Conservation (phyloP, 495 filamentous ascomycete genomes). For the Penicillium manginii region DNA sequence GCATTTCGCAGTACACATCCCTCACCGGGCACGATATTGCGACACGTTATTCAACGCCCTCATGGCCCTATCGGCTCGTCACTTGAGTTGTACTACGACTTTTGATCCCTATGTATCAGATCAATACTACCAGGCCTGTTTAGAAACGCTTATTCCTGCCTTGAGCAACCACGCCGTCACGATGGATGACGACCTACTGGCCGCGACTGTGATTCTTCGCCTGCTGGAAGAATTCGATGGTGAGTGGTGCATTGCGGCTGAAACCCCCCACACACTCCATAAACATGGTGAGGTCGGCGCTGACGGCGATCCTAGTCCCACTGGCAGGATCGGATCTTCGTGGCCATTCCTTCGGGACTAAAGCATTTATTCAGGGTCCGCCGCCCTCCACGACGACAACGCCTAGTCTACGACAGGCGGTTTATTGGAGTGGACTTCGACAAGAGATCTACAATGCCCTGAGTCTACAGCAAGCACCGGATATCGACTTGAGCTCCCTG, state of each 20-base stretch:
- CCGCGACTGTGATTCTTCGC: conserved; percentile 63
- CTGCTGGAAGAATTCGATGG: conserved; percentile 65
- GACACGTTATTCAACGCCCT: conserved; percentile 62
- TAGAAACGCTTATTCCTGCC: conserved; percentile 53
- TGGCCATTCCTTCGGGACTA: conserved; percentile 32
- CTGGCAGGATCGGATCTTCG: conserved; percentile 33
- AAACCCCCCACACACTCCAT: neutral
- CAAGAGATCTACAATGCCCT: conserved; percentile 33
- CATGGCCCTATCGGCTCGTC: conserved; percentile 59
- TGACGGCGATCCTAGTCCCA: conserved; percentile 23
- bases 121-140: conserved; percentile 54
- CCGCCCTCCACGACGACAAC: conserved; percentile 24
- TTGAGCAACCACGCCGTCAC: conserved; percentile 50
- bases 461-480: conserved; percentile 30
- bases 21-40: conserved; percentile 50
- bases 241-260: conserved; percentile 26
- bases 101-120: conserved; percentile 52
- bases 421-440: conserved; percentile 32
- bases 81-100: conserved; percentile 51
- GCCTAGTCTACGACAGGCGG: conserved; percentile 29
- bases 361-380: conserved; percentile 30
- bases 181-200: conserved; percentile 60
- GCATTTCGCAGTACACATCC: conserved; percentile 58
- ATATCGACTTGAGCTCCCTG: conserved; percentile 30
- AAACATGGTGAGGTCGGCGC: neutral